Evolutionary conservation across 352 stramenopile genomes (phyloP).

Genomic region (Phytophthora pisi): DNA sequence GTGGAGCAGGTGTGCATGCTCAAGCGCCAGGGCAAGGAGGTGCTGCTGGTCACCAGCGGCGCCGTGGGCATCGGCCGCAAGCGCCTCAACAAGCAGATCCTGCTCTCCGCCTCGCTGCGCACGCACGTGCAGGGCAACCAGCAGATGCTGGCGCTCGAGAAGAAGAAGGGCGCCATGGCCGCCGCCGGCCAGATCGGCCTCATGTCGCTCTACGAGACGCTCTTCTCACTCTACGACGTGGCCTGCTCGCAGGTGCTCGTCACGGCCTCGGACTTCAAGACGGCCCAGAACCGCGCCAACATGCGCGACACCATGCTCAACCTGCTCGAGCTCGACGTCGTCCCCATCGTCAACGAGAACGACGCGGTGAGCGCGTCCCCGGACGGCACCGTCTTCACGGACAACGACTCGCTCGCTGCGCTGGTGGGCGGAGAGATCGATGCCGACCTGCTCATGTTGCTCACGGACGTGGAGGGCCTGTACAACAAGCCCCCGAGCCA

Average conservation of each 20-base stretch:
- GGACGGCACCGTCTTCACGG: slow-evolving; percentile 91
- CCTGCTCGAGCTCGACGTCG: slow-evolving; percentile 95
- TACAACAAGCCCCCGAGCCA: slow-evolving; percentile 91
- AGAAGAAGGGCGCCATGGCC: slow-evolving; percentile 87
- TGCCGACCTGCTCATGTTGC: slow-evolving; percentile 94
- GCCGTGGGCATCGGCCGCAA: slow-evolving; percentile 95
- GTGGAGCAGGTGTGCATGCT: slow-evolving; percentile 95
- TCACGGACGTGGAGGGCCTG: slow-evolving; percentile 98
- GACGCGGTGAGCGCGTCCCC: slow-evolving; percentile 93
- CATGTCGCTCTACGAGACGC: slow-evolving; percentile 97
- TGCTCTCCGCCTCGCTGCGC: slow-evolving; percentile 86
- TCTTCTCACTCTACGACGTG: slow-evolving; percentile 96
- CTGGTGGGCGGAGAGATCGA: slow-evolving; percentile 90
- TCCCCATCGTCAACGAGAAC: slow-evolving; percentile 99
- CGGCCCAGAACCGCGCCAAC: slow-evolving; percentile 80
- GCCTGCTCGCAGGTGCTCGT: slow-evolving; percentile 93
- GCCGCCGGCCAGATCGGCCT: slow-evolving; percentile 97
- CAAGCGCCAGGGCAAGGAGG: slow-evolving; percentile 90
- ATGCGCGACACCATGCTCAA: slow-evolving; percentile 91
- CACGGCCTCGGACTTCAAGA: slow-evolving; percentile 85
- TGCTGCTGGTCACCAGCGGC: slow-evolving; percentile 90
- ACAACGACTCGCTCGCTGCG: slow-evolving; percentile 96
- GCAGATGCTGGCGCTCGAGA: slow-evolving; percentile 89
- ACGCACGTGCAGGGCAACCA: slow-evolving; percentile 90
- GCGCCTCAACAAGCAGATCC: slow-evolving; percentile 93